These are phyloP conservation scores for Candida boidinii DNA, from an alignment of 805 yeast genomes.

Conservation along the genomic window DNA sequence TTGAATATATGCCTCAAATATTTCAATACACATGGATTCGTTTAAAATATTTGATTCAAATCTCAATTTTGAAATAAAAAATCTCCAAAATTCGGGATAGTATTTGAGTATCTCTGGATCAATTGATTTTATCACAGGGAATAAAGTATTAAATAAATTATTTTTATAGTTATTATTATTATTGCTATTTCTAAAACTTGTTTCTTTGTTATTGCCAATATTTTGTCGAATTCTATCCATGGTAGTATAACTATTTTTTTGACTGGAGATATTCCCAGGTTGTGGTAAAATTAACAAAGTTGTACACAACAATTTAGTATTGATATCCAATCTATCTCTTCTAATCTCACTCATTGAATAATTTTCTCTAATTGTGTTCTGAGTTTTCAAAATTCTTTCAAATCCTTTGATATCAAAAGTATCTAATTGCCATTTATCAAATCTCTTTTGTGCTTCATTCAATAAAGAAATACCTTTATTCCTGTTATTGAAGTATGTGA, in stretches of 20 bases:
- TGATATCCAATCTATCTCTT: conserved; percentile 16
- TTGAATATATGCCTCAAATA: conserved; percentile 13
- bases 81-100: conserved; percentile 24
- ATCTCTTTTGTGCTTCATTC: conserved; percentile 20
- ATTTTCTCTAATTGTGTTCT: not conserved
- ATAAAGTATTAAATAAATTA: conserved; percentile 10
- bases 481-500: conserved; percentile 14
- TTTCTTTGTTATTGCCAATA: no score
- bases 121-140: conserved; percentile 9
- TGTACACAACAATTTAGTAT: conserved; percentile 20
- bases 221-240: no score
- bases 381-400: conserved; percentile 11
- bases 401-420: conserved; percentile 24
- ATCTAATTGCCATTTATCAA: conserved; percentile 24
- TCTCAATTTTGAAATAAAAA: conserved; percentile 17
- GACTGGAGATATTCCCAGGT: no score
- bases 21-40: conserved; percentile 6
- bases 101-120: conserved; percentile 10
- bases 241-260: no score
- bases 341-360: conserved; percentile 5
- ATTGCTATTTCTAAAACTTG: no score
- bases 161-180: conserved; percentile 6
- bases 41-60: conserved; percentile 9
- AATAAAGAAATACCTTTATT: conserved; percentile 16
- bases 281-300: conserved; percentile 17